These are phyloP conservation scores for Oligophagozyma castellii DNA, from an alignment of 1,139 yeast species.

Conservation along the genomic window DNA sequence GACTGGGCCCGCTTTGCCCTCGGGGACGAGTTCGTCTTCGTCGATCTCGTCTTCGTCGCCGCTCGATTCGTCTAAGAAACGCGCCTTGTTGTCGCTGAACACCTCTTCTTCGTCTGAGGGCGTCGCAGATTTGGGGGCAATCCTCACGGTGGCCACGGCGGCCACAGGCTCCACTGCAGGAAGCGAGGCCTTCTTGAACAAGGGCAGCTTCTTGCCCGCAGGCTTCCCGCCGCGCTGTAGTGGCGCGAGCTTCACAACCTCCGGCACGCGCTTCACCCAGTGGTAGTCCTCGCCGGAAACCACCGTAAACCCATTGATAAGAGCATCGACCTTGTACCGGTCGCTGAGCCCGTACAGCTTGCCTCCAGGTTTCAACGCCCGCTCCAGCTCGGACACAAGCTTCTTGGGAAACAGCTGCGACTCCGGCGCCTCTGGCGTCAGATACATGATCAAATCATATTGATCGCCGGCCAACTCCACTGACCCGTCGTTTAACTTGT, in stretches of 20 bases:
- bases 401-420: constrained; percentile 19
- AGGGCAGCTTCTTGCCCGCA: constrained; percentile 3
- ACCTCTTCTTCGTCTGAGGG: constrained; percentile 6
- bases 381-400: constrained; percentile 14
- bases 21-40: constrained; percentile 34
- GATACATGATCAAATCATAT: constrained; percentile 39
- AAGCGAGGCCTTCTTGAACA: constrained; percentile 3
- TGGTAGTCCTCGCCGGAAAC: constrained; percentile 9
- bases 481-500: constrained; percentile 47
- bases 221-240: constrained; percentile 3
- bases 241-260: constrained; percentile 3
- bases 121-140: constrained; percentile 6
- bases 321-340: constrained; percentile 20
- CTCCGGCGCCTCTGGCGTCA: constrained; percentile 39
- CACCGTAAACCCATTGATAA: constrained; percentile 21
- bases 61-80: constrained; percentile 39
- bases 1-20: constrained; percentile 14
- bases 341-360: constrained; percentile 20
- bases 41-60: constrained; percentile 34
- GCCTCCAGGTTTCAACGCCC: constrained; percentile 15
- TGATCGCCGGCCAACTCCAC: constrained; percentile 33
- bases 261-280: constrained; percentile 16
- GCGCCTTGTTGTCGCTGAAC: constrained; percentile 27
- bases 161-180: neutral
- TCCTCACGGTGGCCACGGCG: neutral